phyloP scores from a whole-genome alignment of 2,329 filamentous ascomycete genomes.

The Moelleriella libera region DNA sequence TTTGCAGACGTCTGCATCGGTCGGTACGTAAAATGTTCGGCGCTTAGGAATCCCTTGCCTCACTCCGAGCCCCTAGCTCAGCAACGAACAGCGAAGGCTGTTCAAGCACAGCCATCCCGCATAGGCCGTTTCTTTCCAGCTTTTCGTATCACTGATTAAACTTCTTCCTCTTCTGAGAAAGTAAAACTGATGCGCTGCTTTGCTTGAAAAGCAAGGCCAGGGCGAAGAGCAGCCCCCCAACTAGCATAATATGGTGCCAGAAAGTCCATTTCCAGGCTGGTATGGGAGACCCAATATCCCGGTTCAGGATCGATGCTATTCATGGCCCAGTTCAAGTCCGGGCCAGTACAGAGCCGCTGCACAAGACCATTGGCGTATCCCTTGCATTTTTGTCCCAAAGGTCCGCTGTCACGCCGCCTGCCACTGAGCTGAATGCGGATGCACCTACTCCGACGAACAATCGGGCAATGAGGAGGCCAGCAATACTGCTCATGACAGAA shows the following conservation, averaged over 20 bases:
- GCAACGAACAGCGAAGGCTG: constrained; percentile 1
- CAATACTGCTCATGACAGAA: constrained; percentile 53
- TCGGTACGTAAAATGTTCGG: neutral
- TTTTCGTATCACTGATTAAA: constrained; percentile 70
- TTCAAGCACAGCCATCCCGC: constrained; percentile 26
- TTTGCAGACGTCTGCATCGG: constrained; percentile 23
- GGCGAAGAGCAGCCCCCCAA: constrained; percentile 42
- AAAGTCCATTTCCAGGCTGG: constrained; percentile 75
- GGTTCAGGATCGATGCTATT: constrained; percentile 53
- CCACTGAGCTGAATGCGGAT: constrained; percentile 73
- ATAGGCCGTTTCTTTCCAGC: constrained; percentile 50
- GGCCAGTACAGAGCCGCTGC: constrained; percentile 63
- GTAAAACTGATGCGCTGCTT: constrained; percentile 65
- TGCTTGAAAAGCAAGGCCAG: constrained; percentile 65
- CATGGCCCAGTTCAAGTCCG: constrained; percentile 73
- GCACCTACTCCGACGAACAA: constrained; percentile 68
- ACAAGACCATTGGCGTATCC: constrained; percentile 83
- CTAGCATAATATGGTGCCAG: constrained; percentile 66
- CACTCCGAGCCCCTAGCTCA: neutral
- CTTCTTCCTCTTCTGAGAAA: constrained; percentile 58
- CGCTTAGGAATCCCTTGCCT: neutral
- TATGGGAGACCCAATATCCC: constrained; percentile 32
- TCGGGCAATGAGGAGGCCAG: constrained; percentile 60
- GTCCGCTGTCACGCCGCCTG: constrained; percentile 83
- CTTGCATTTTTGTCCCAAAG: constrained; percentile 66